Evolutionary conservation across 257 asterid genomes (phyloP).

Genomic region (Salvia miltiorrhiza): DNA sequence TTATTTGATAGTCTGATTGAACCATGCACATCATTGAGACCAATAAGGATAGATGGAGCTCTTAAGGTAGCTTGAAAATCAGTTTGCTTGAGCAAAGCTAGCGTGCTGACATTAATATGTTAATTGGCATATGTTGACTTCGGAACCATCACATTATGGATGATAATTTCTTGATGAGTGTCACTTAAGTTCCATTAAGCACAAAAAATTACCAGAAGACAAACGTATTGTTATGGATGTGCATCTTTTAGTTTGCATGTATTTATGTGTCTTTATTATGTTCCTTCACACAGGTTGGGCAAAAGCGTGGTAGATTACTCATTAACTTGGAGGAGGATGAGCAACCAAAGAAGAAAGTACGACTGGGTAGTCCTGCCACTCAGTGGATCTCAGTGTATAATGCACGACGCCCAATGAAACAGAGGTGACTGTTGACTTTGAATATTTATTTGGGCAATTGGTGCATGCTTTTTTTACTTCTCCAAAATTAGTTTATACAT

Average conservation of each 20-base stretch:
- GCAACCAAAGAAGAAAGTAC: constrained; percentile 93
- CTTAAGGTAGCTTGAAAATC: constrained; percentile 54
- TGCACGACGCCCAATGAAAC: constrained; percentile 97
- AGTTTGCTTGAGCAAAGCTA: neutral
- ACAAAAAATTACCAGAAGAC: neutral
- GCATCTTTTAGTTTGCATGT: neutral
- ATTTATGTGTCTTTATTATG: neutral
- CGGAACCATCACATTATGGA: neutral
- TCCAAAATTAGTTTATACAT: constrained; percentile 6
- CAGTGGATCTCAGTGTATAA: constrained; percentile 97
- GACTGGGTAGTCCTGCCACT: constrained; percentile 95
- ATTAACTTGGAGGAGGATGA: constrained; percentile 94
- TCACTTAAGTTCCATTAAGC: neutral
- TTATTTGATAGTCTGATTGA: constrained; percentile 87
- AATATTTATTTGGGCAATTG: constrained; percentile 53
- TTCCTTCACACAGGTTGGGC: constrained; percentile 61
- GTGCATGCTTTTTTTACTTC: neutral
- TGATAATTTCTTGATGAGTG: neutral
- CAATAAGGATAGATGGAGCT: constrained; percentile 95
- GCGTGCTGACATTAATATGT: neutral
- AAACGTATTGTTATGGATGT: neutral
- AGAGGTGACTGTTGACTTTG: constrained; percentile 47
- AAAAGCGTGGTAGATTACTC: constrained; percentile 86
- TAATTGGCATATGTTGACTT: neutral
- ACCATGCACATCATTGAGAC: constrained; percentile 77